These are phyloP conservation scores for Hypoxylon trugodes DNA, from an alignment of 495 filamentous ascomycete species.

Conservation along the genomic window DNA sequence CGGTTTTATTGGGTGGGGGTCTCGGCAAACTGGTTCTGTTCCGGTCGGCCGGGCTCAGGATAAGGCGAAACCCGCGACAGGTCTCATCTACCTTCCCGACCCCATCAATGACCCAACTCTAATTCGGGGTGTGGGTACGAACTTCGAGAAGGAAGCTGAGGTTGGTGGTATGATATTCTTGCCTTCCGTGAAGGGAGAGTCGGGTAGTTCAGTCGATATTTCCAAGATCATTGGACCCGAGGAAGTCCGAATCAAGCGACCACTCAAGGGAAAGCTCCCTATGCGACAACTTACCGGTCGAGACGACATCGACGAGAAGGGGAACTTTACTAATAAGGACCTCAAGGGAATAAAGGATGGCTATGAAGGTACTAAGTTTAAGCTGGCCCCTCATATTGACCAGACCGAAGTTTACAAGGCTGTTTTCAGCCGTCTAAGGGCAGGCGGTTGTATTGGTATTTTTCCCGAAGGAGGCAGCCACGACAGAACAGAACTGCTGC, in stretches of 20 bases:
- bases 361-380: conserved; percentile 83
- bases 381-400: conserved; percentile 91
- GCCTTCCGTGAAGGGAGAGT: conserved; percentile 79
- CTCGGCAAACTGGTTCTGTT: conserved; percentile 81
- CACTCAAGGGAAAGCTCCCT: conserved; percentile 75
- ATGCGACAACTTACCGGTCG: conserved; percentile 81
- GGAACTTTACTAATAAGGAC: conserved; percentile 55
- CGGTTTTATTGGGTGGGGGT: conserved; percentile 84
- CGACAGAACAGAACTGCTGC: conserved; percentile 91
- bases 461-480: conserved; percentile 98
- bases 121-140: conserved; percentile 83
- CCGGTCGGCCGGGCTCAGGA: conserved; percentile 92
- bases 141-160: conserved; percentile 79
- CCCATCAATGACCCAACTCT: conserved; percentile 84
- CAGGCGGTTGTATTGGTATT: conserved; percentile 91
- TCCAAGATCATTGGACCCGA: conserved; percentile 79
- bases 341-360: conserved; percentile 62
- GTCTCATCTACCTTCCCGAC: conserved; percentile 91
- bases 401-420: conserved; percentile 93
- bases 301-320: conserved; percentile 69
- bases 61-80: conserved; percentile 77
- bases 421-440: conserved; percentile 81
- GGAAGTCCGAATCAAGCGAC: conserved; percentile 85
- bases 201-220: conserved; percentile 79
- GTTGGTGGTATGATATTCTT: conserved; percentile 85